A percentile compares a stretch with the other conserved stretches of the same genome.
Evolutionary conservation across 257 asterid genomes (phyloP).

Genomic region (Solanum pinnatisectum): DNA sequence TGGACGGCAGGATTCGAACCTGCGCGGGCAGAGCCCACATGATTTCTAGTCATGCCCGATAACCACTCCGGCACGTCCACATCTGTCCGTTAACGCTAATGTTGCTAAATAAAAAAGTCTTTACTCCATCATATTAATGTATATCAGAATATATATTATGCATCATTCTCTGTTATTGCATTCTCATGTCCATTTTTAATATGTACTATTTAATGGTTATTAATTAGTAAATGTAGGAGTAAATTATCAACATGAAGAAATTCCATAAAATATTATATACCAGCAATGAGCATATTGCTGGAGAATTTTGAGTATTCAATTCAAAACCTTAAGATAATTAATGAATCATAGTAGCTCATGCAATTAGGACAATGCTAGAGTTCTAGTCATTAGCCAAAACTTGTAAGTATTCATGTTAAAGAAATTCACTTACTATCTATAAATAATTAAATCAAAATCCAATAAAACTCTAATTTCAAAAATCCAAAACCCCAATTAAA

Average conservation of each 20-base stretch:
- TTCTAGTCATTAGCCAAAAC: not conserved
- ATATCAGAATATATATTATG: not conserved
- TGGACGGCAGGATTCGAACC: slow-evolving; percentile 99
- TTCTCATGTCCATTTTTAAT: not conserved
- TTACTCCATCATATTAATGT: not conserved
- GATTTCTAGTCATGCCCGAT: slow-evolving; percentile 99
- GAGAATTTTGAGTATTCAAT: not conserved
- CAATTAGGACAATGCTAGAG: not conserved
- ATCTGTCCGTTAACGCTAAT: rapidly evolving
- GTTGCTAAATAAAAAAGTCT: rapidly evolving
- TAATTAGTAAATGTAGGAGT: not conserved
- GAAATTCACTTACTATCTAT: not conserved
- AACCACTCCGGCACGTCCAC: slow-evolving; percentile 99
- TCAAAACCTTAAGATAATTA: not conserved
- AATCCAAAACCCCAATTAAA: not conserved
- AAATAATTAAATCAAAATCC: not conserved
- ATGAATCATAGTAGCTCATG: not conserved
- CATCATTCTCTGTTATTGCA: not conserved
- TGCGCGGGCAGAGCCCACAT: slow-evolving; percentile 99
- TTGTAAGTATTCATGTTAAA: not conserved
- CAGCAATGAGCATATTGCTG: not conserved
- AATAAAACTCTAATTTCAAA: not conserved
- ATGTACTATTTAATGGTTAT: no score
- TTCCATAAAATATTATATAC: not conserved
- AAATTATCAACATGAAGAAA: not conserved